phyloP scores from a whole-genome alignment of 345 rosid genomes.

The Eucalyptus curtisii region DNA sequence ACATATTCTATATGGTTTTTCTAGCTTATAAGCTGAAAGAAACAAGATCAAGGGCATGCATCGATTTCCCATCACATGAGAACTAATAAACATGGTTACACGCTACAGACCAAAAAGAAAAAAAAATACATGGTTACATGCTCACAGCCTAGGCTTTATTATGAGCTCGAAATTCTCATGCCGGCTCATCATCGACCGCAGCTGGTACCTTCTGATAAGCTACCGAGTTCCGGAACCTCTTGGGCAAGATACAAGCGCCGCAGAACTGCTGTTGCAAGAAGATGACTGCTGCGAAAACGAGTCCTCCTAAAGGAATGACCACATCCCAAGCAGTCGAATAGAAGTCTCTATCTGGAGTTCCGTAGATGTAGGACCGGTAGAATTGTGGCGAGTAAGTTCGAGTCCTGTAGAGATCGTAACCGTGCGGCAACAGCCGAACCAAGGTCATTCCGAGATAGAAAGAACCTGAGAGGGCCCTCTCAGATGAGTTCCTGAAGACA shows the following conservation, averaged over 20 bases:
- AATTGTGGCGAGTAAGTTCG: background rate
- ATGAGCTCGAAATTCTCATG: background rate
- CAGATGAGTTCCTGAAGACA: slow-evolving; percentile 14
- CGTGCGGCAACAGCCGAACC: slow-evolving; percentile 31
- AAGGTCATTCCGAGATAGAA: slow-evolving; percentile 25
- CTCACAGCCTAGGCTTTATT: background rate
- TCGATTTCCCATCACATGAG: background rate
- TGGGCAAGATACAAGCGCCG: slow-evolving; percentile 24
- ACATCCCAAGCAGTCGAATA: slow-evolving; percentile 35
- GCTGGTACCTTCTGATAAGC: slow-evolving; percentile 25
- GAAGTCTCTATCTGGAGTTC: slow-evolving; percentile 16
- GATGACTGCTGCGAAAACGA: slow-evolving; percentile 19
- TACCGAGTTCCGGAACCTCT: slow-evolving; percentile 7
- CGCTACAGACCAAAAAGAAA: background rate
- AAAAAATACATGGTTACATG: background rate
- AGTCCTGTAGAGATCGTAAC: slow-evolving; percentile 31
- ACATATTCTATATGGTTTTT: background rate
- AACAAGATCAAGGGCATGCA: background rate
- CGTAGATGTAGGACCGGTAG: slow-evolving; percentile 25
- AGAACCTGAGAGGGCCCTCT: slow-evolving; percentile 11
- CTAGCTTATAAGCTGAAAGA: background rate
- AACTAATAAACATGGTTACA: background rate
- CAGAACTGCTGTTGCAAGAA: slow-evolving; percentile 37
- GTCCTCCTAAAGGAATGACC: slow-evolving; percentile 10
- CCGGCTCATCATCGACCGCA: background rate